Base-by-base conservation (phyloP, 768 basidiomycete species). In the Chalciporus pseudorubinellus region DNA sequence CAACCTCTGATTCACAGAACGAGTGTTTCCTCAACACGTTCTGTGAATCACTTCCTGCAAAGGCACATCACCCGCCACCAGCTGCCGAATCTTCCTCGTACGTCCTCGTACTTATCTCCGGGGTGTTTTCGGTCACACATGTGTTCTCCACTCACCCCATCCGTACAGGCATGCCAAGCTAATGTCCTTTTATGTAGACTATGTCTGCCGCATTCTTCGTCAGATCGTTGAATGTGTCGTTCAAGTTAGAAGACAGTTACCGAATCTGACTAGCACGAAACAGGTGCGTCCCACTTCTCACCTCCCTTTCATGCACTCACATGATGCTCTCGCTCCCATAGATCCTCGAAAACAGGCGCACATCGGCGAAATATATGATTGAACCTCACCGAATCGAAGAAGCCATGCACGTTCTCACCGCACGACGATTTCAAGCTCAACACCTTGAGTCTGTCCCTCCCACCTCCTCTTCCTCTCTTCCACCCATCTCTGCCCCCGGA, bases 271-370 rank as follows among this genome's bases (percentile, higher is more conserved):
- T 61, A 92, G 89, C 66, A 86, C 92, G 3, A 89, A 85, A 64
- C 92, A 95, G 77, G 93, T 89, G 45, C 21, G 79, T 65, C 12
- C 9, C 11, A 11, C n/a, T n/a, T n/a, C n/a, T n/a, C n/a, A n/a
- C n/a, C n/a, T n/a, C n/a, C n/a, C n/a, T n/a, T n/a, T n/a, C n/a
- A n/a, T n/a, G n/a, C n/a, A n/a, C n/a, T n/a, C n/a, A n/a, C n/a
- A n/a, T n/a, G n/a, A n/a, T n/a, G n/a, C n/a, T n/a, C n/a, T n/a
- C n/a, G n/a, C n/a, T n/a, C n/a, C n/a, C 1, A 10, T 18, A 94
- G 93, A 92, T 95, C 24, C 77, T 97, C n/a, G 90, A 94, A 67
- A 92, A 80, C 57, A 95, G 93, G 92, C 74, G 91, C 36, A 85
- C 77, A n/a, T n/a, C n/a, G n/a, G n/a, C n/a, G 53, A 92, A 94